Evolutionary conservation across 352 stramenopile species (phyloP).

Genomic region (Aphanomyces astaci): DNA sequence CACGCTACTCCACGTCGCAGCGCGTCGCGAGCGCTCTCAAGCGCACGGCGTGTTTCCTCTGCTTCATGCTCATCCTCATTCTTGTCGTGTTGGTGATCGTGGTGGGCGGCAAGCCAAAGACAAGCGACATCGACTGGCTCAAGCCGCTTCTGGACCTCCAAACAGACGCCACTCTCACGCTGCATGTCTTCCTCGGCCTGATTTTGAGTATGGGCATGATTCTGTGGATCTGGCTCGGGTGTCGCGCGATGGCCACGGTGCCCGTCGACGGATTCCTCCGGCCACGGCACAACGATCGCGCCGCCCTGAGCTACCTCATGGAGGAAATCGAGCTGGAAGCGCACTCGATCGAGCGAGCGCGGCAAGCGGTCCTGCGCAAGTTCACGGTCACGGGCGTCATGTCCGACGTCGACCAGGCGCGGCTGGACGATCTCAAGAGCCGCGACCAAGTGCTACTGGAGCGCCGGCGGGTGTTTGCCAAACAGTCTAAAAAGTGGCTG

Average conservation of each 20-base stretch:
- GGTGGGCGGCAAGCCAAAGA: slow-evolving; percentile 67
- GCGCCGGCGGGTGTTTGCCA: slow-evolving; percentile 53
- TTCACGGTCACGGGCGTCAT: slow-evolving; percentile 41
- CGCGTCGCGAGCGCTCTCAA: slow-evolving; percentile 56
- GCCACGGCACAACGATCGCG: not conserved
- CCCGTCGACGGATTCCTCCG: slow-evolving; percentile 60
- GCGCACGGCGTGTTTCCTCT: slow-evolving; percentile 64
- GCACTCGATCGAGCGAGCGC: slow-evolving; percentile 9
- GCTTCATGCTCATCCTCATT: slow-evolving; percentile 56
- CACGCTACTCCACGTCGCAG: slow-evolving; percentile 47
- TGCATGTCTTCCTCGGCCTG: slow-evolving; percentile 63
- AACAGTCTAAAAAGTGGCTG: slow-evolving; percentile 43
- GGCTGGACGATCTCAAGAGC: slow-evolving; percentile 61
- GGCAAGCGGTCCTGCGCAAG: slow-evolving; percentile 18
- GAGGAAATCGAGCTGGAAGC: slow-evolving; percentile 20
- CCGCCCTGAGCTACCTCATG: slow-evolving; percentile 19
- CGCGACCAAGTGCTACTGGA: slow-evolving; percentile 60
- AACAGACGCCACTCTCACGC: slow-evolving; percentile 59
- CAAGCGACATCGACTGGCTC: slow-evolving; percentile 72
- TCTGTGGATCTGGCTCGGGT: slow-evolving; percentile 66
- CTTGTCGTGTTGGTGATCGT: slow-evolving; percentile 60
- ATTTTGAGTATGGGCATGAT: slow-evolving; percentile 67
- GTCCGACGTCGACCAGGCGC: slow-evolving; percentile 60
- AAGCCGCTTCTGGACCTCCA: slow-evolving; percentile 70
- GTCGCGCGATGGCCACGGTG: slow-evolving; percentile 58